phyloP scores from a whole-genome alignment of 768 basidiomycete genomes.

The Hygrophoropsis aurantiaca region DNA sequence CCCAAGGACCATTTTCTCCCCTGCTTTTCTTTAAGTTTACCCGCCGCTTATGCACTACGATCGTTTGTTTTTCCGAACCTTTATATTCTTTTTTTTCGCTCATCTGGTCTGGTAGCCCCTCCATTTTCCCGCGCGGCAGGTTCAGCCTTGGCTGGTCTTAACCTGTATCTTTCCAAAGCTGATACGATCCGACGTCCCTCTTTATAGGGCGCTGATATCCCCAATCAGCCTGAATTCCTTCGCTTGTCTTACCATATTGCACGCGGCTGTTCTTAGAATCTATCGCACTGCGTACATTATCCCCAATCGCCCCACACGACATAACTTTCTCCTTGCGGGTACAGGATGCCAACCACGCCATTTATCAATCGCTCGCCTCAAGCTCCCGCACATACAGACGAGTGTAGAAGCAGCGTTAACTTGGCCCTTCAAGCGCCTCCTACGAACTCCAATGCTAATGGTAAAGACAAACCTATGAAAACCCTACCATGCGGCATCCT shows the following conservation, averaged over 20 bases:
- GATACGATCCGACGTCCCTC: not conserved
- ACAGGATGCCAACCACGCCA: slow-evolving; percentile 17
- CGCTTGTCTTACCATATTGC: slow-evolving; percentile 3
- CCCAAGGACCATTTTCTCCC: no score
- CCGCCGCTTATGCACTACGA: no score
- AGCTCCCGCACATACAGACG: slow-evolving; percentile 8
- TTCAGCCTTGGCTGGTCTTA: slow-evolving; percentile 21
- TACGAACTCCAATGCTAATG: slow-evolving; percentile 3
- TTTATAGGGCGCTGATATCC: not conserved
- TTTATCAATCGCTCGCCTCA: slow-evolving; percentile 17
- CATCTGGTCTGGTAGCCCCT: not conserved
- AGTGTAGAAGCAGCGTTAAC: slow-evolving; percentile 1
- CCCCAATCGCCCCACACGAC: no score
- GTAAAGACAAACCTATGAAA: slow-evolving; percentile 4
- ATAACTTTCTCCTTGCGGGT: slow-evolving; percentile 3
- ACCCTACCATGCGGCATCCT: slow-evolving; percentile 16
- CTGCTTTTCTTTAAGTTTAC: no score
- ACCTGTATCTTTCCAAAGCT: slow-evolving; percentile 8
- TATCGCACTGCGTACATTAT: no score
- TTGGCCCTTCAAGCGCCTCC: not conserved
- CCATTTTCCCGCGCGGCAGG: slow-evolving; percentile 3
- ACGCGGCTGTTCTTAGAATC: no score
- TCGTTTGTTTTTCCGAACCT: no score
- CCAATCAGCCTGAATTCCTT: not conserved
- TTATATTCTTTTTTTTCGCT: no score